Conservation (phyloP, 2,329 filamentous ascomycete species). For the Aspergillus piperis region DNA sequence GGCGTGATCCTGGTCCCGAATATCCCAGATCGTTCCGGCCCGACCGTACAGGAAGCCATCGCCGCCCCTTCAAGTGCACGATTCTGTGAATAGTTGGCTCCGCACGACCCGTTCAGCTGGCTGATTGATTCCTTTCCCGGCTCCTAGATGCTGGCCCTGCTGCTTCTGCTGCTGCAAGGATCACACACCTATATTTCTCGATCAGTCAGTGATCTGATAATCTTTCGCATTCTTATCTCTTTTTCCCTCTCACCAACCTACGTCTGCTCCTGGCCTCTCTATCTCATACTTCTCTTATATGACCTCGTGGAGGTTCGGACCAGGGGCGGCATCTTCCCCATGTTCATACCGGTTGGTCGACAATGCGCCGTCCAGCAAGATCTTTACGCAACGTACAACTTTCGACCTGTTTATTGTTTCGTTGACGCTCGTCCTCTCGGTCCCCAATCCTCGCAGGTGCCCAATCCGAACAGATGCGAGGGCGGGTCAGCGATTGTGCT, state of each 20-base stretch:
- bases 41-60: constrained; percentile 41
- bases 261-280: neutral
- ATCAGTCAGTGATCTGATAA: neutral
- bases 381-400: constrained; percentile 11
- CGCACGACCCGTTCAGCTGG: neutral
- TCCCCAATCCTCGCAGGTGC: constrained; percentile 1
- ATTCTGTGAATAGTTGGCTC: constrained; percentile 36
- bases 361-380: constrained; percentile 14
- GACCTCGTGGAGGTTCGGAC: constrained; percentile 18
- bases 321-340: constrained; percentile 14
- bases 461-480: constrained; percentile 15
- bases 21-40: constrained; percentile 43
- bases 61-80: constrained; percentile 38
- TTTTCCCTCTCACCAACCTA: neutral
- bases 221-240: neutral
- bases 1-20: constrained; percentile 41
- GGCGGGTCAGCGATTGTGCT: constrained; percentile 19
- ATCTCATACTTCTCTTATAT: constrained; percentile 10
- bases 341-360: constrained; percentile 24
- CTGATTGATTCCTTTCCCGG: constrained; percentile 3
- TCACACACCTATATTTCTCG: neutral
- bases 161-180: neutral
- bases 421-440: constrained; percentile 3
- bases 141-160: neutral
- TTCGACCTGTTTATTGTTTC: constrained; percentile 10